These are phyloP conservation scores for Pseudotulostoma volvatum DNA, from an alignment of 495 filamentous ascomycete species.

Conservation along the genomic window DNA sequence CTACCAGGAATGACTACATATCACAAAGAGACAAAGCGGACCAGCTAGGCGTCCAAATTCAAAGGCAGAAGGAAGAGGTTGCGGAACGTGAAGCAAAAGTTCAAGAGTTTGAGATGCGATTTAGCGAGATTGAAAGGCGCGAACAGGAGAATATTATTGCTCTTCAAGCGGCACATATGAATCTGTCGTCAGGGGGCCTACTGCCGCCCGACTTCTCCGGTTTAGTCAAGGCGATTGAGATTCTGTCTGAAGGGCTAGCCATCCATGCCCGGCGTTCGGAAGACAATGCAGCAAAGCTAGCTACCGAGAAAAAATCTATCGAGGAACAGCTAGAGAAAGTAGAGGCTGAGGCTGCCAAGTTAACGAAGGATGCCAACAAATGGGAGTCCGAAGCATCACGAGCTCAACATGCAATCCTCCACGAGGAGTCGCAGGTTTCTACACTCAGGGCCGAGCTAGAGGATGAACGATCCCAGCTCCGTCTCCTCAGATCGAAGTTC, in stretches of 20 bases:
- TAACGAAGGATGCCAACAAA: slow-evolving; percentile 30
- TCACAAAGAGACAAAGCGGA: slow-evolving; percentile 37
- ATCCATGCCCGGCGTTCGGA: slow-evolving; percentile 29
- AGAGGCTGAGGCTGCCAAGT: slow-evolving; percentile 21
- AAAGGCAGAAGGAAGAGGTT: slow-evolving; percentile 34
- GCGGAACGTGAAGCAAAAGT: slow-evolving; percentile 27
- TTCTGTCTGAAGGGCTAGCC: slow-evolving; percentile 38
- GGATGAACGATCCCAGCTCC: slow-evolving; percentile 47
- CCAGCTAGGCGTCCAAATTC: slow-evolving; percentile 35
- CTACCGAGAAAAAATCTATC: slow-evolving; percentile 28
- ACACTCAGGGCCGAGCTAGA: slow-evolving; percentile 47
- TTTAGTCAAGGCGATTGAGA: slow-evolving; percentile 47
- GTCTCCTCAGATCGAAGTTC: slow-evolving; percentile 47
- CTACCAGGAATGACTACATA: slow-evolving; percentile 38
- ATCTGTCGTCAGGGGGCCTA: slow-evolving; percentile 38
- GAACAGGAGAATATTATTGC: slow-evolving; percentile 37
- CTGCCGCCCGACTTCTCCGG: slow-evolving; percentile 40
- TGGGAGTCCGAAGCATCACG: slow-evolving; percentile 22
- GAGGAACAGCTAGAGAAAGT: slow-evolving; percentile 33
- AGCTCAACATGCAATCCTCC: slow-evolving; percentile 27
- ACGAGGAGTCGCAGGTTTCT: slow-evolving; percentile 40
- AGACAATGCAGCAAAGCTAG: slow-evolving; percentile 19
- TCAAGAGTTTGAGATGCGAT: slow-evolving; percentile 31
- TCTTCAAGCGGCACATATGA: slow-evolving; percentile 44
- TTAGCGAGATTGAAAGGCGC: slow-evolving; percentile 28